Conservation (phyloP, 176 grass and related monocot species). For the Rhynchospora pubera region DNA sequence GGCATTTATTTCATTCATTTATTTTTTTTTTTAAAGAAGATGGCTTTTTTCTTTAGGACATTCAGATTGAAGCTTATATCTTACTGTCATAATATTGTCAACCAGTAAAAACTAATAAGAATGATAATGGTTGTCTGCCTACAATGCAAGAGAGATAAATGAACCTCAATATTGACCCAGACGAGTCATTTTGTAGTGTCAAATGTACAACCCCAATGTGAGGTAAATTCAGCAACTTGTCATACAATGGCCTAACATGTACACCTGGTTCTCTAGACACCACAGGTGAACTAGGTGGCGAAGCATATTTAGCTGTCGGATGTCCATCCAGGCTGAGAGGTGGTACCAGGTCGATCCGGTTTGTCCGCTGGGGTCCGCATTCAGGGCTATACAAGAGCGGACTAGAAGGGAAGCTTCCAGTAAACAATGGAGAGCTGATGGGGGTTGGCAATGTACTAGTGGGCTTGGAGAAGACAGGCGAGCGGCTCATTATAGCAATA, state of each 20-base stretch:
- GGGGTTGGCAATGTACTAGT: slow-evolving; percentile 53
- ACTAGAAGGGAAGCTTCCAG: slow-evolving; percentile 96
- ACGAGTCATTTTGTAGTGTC: slow-evolving; percentile 90
- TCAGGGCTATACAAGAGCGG: slow-evolving; percentile 94
- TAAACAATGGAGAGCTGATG: slow-evolving; percentile 89
- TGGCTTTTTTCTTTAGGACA: neutral
- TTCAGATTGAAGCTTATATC: neutral
- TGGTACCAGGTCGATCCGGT: slow-evolving; percentile 76
- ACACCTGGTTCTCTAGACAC: slow-evolving; percentile 54
- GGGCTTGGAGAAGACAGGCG: slow-evolving; percentile 70
- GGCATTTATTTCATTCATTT: neutral
- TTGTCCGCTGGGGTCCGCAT: slow-evolving; percentile 50
- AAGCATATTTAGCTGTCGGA: slow-evolving; percentile 34
- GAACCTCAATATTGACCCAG: slow-evolving; percentile 92
- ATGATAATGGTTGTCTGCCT: neutral
- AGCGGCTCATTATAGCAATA: slow-evolving; percentile 54
- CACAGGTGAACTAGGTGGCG: slow-evolving; percentile 69
- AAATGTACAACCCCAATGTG: slow-evolving; percentile 93
- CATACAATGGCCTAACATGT: slow-evolving; percentile 61
- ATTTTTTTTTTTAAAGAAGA: neutral
- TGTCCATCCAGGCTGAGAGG: slow-evolving; percentile 91
- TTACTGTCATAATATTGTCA: neutral
- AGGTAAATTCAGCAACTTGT: slow-evolving; percentile 94
- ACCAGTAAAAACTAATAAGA: neutral
- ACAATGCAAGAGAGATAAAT: slow-evolving; percentile 5